Evolutionary conservation across 2,329 filamentous ascomycete genomes (phyloP).

Genomic region (Pseudofabraea citricarpa): DNA sequence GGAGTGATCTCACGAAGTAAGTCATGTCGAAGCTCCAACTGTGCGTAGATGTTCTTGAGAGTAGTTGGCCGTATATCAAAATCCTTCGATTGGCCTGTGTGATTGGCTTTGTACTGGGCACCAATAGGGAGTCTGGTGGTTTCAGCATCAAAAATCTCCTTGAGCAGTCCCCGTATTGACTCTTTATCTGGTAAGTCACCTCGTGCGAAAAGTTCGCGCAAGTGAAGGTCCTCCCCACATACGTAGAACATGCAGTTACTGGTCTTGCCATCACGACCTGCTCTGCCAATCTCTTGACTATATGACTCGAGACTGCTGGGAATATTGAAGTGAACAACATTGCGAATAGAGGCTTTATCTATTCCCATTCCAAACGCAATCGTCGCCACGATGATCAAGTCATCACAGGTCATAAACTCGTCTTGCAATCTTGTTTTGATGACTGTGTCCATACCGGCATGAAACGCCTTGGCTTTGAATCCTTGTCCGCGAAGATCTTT

Average conservation of each 20-base stretch:
- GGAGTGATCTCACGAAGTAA: slow-evolving; percentile 52
- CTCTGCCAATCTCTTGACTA: slow-evolving; percentile 52
- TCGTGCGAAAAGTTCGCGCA: slow-evolving; percentile 54
- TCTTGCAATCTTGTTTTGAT: slow-evolving; percentile 44
- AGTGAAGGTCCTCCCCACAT: slow-evolving; percentile 50
- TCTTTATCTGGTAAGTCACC: slow-evolving; percentile 51
- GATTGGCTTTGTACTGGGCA: slow-evolving; percentile 41
- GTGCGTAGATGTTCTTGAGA: slow-evolving; percentile 50
- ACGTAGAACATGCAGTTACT: slow-evolving; percentile 55
- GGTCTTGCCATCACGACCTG: slow-evolving; percentile 46
- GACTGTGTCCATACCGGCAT: slow-evolving; percentile 43
- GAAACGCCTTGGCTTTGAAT: slow-evolving; percentile 41
- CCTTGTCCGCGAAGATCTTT: slow-evolving; percentile 29
- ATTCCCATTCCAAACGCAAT: slow-evolving; percentile 59
- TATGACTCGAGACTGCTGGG: slow-evolving; percentile 50
- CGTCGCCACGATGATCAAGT: slow-evolving; percentile 47
- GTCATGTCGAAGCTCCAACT: slow-evolving; percentile 54
- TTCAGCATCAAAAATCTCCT: slow-evolving; percentile 43
- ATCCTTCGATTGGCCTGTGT: slow-evolving; percentile 38
- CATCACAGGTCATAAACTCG: slow-evolving; percentile 41
- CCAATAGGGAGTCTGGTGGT: slow-evolving; percentile 29
- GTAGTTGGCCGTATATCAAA: slow-evolving; percentile 49
- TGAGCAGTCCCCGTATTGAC: slow-evolving; percentile 43
- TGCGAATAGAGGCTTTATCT: slow-evolving; percentile 50
- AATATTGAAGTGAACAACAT: slow-evolving; percentile 48